phyloP scores from a whole-genome alignment of 495 filamentous ascomycete species.

The Penicillium atrosanguineum region DNA sequence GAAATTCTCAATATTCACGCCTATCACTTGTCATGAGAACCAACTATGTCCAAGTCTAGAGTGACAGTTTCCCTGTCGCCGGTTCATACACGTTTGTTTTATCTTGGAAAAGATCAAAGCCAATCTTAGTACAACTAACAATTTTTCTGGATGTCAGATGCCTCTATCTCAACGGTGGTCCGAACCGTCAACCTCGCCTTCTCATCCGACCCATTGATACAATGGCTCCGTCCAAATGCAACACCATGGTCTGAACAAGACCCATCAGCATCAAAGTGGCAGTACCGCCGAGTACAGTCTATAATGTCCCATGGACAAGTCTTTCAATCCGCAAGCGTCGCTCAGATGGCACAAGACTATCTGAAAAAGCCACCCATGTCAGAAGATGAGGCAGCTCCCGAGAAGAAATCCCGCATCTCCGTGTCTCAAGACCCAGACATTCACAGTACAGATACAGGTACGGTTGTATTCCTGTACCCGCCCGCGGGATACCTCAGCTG shows the following conservation, averaged over 20 bases:
- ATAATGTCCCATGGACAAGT: constrained; percentile 24
- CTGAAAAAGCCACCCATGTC: neutral
- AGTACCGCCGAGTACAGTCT: constrained; percentile 27
- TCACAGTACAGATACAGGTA: constrained; percentile 14
- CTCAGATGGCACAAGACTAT: constrained; percentile 13
- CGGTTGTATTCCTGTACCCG: constrained; percentile 24
- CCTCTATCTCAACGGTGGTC: constrained; percentile 14
- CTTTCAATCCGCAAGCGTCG: constrained; percentile 10
- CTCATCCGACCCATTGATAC: constrained; percentile 28
- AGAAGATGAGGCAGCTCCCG: neutral
- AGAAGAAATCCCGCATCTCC: neutral
- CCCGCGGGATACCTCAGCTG: constrained; percentile 12
- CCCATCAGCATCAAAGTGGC: constrained; percentile 17
- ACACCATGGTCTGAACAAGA: constrained; percentile 14
- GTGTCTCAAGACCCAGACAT: neutral
- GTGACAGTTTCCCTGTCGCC: constrained; percentile 7
- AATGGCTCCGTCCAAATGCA: constrained; percentile 30
- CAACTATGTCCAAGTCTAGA: neutral
- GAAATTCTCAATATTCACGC: neutral
- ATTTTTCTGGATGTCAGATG: neutral
- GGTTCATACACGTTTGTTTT: constrained; percentile 6
- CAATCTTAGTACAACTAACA: neutral
- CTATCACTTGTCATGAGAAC: neutral
- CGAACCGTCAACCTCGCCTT: constrained; percentile 27
- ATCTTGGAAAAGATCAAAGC: neutral